phyloP scores from a whole-genome alignment of 108 stramenopile genomes.

The Cyclostephanos tholiformis region DNA sequence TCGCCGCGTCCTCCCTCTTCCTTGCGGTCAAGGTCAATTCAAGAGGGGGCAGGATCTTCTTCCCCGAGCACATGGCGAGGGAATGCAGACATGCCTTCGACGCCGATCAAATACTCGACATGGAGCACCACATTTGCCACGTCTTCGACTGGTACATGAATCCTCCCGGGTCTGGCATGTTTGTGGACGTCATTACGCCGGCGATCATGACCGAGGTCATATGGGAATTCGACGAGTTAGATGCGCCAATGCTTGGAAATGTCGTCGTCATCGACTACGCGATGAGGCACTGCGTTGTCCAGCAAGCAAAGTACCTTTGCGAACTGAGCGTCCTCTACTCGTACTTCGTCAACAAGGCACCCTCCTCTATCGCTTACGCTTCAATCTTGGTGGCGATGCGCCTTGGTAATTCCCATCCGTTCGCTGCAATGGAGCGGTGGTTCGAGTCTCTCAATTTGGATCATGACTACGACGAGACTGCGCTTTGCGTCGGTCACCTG shows the following conservation, averaged over 20 bases:
- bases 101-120: neutral
- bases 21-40: conserved; percentile 10
- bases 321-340: conserved; percentile 9
- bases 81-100: neutral
- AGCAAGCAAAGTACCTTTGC: conserved; percentile 3
- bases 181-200: neutral
- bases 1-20: neutral
- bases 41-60: neutral
- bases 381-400: neutral
- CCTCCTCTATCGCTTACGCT: conserved; percentile 4
- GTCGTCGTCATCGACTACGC: neutral
- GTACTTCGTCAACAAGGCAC: neutral
- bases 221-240: neutral
- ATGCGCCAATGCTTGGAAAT: neutral
- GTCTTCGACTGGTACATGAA: conserved; percentile 9
- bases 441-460: neutral
- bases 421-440: neutral
- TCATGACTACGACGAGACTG: neutral
- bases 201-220: neutral
- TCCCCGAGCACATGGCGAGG: neutral
- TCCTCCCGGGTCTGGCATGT: neutral
- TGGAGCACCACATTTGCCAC: conserved; percentile 13
- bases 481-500: neutral
- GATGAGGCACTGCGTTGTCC: neutral
- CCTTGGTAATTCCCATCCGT: neutral